Conservation (phyloP, 163 green algal species). For the Volvox carteri region DNA sequence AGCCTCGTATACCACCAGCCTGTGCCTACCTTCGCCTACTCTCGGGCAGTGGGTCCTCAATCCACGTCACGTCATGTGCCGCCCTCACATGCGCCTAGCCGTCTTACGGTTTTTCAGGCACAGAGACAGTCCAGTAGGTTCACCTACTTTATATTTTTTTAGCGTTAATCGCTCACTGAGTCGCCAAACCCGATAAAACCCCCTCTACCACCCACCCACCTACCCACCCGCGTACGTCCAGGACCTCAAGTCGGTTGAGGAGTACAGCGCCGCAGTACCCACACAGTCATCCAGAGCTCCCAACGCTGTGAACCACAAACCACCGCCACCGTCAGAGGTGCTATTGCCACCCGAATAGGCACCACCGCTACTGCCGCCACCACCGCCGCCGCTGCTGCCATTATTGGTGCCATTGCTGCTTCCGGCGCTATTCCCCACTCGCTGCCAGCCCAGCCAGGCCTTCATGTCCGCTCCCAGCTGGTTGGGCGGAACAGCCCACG, state of each 20-base stretch:
- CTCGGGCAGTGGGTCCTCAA: too few species aligned
- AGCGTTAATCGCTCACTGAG: too few species aligned
- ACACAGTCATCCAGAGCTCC: conserved; percentile 69
- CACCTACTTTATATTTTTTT: too few species aligned
- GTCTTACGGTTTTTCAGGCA: too few species aligned
- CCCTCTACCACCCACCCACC: too few species aligned
- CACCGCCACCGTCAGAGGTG: background rate
- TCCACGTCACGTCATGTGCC: too few species aligned
- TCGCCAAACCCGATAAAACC: too few species aligned
- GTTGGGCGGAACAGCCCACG: conserved; percentile 4
- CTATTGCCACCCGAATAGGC: too few species aligned
- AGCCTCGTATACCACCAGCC: too few species aligned
- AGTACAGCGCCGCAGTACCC: conserved; percentile 67
- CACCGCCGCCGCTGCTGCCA: background rate
- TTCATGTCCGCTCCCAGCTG: background rate
- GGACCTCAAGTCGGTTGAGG: conserved; percentile 29
- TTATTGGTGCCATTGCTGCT: background rate
- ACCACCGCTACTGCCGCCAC: background rate
- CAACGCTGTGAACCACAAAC: conserved; percentile 64
- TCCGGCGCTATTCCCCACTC: background rate
- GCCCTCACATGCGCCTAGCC: too few species aligned
- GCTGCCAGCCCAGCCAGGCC: conserved; percentile 29
- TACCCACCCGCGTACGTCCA: conserved; percentile 45
- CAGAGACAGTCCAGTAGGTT: too few species aligned
- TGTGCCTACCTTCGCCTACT: too few species aligned